Evolutionary conservation across 257 asterid genomes (phyloP).

Genomic region (Solanum sejunctum): DNA sequence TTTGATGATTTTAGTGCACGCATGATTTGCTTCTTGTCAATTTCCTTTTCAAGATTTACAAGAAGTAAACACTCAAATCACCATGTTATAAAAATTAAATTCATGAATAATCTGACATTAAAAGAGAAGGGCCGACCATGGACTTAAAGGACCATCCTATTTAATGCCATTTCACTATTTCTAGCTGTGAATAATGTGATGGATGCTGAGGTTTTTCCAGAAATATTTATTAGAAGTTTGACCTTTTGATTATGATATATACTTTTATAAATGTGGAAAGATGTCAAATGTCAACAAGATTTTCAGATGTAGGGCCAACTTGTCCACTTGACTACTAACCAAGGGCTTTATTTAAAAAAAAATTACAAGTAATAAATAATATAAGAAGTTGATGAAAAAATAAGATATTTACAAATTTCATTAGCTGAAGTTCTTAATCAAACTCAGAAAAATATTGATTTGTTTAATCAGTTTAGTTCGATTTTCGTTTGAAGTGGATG

Average conservation of each 20-base stretch:
- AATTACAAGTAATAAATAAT: too few species aligned
- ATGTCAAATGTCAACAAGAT: neutral
- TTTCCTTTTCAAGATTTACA: neutral
- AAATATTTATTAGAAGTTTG: neutral
- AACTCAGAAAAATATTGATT: too few species aligned
- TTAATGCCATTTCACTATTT: neutral
- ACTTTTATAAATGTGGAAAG: neutral
- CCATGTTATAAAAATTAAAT: neutral
- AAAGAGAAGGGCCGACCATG: neutral
- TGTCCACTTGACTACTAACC: neutral
- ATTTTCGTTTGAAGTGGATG: too few species aligned
- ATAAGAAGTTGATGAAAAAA: too few species aligned
- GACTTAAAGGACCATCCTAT: neutral
- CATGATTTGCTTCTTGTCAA: neutral
- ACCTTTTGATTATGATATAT: neutral
- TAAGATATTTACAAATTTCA: too few species aligned
- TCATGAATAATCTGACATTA: neutral
- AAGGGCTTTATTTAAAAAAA: too few species aligned
- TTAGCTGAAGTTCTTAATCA: too few species aligned
- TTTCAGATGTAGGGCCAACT: neutral
- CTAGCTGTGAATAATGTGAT: neutral
- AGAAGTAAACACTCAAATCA: neutral
- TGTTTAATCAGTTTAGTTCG: too few species aligned
- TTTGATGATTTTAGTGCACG: neutral
- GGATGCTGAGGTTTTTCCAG: neutral